Evolutionary conservation across 1,284 basidiomycete species (phyloP), one percentile per base, ranked within the genome.

Genomic region (Ustilago nuda): DNA sequence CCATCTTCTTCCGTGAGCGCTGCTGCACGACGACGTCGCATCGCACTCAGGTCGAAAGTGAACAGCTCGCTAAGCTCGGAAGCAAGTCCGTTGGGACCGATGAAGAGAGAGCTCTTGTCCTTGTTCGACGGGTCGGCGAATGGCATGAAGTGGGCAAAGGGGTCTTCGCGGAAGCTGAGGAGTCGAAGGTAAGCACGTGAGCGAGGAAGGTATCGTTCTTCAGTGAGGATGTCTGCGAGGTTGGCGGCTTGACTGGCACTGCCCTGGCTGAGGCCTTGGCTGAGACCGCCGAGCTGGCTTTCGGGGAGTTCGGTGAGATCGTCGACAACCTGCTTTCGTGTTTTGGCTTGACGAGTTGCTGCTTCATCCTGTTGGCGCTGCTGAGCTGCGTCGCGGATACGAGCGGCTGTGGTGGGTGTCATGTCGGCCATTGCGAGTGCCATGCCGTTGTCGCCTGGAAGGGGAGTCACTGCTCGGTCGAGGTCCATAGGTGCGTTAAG

Each of bases 1-100:
- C 76, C 70, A 0, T 80, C 82, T 9, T 79, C 85, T 5, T 71
- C 90, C 13, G 61, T 51, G 11, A 55, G 84, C 88, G 30, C 87
- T n/a, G 87, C 68, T 1, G 75, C 66, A 9, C 76, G 65, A 50
- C 73, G 59, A 9, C 73, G 69, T 50, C 72, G 63, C 87, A 36
- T 88, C 84, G 61, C 87, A 86, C 57, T 86, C 81, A 88, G 45
- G n/a, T 93, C 93, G 59, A 93, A 92, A 87, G 92, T 89, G 87
- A 97, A 97, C 64, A 97, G 87, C 64, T 92, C 90, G 0, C 89
- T 89, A 9, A 98, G 88, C 85, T 95, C 93, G 0, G 93, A 92
- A 0, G 91, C 90, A 32, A 94, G 87, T 3, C 93, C 93, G 12
- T 91, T 91, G 12, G 93, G 93, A 0, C 92, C 94, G 52, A 91